Evolutionary conservation across 345 rosid species (phyloP).

Genomic region (Noccaea caerulescens): DNA sequence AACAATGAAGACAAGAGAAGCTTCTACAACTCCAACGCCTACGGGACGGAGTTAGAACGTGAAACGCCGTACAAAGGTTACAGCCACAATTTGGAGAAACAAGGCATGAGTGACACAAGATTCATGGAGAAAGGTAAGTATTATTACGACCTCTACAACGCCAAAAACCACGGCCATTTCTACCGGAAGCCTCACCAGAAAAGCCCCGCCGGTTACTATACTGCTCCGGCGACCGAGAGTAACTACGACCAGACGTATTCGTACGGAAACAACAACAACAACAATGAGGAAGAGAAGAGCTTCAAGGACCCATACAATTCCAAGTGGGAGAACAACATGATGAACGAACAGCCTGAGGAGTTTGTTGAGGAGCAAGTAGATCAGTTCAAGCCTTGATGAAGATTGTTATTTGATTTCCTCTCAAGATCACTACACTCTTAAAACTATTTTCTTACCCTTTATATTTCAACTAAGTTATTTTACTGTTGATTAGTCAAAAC

Average conservation of each 20-base stretch:
- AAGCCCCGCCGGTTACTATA: slow-evolving; percentile 40
- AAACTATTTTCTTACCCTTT: slow-evolving; percentile 11
- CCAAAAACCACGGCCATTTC: slow-evolving; percentile 41
- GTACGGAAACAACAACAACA: slow-evolving; percentile 34
- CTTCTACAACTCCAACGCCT: slow-evolving; percentile 44
- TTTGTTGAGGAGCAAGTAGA: slow-evolving; percentile 43
- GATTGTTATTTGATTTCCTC: slow-evolving; percentile 32
- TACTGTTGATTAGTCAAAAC: slow-evolving; percentile 45
- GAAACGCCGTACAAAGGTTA: slow-evolving; percentile 44
- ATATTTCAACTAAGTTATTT: slow-evolving; percentile 40
- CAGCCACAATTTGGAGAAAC: slow-evolving; percentile 43
- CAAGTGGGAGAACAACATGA: slow-evolving; percentile 42
- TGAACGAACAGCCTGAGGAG: slow-evolving; percentile 35
- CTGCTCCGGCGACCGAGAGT: slow-evolving; percentile 34
- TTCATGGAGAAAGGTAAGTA: slow-evolving; percentile 54
- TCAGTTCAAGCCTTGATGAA: slow-evolving; percentile 43
- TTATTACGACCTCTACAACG: slow-evolving; percentile 44
- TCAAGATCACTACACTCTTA: slow-evolving; percentile 38
- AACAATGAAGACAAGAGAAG: slow-evolving; percentile 34
- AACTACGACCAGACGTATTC: slow-evolving; percentile 37
- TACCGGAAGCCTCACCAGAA: slow-evolving; percentile 31
- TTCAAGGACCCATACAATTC: slow-evolving; percentile 43
- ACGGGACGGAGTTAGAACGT: slow-evolving; percentile 40
- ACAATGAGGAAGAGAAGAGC: slow-evolving; percentile 24
- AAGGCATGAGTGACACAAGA: slow-evolving; percentile 57